Evolutionary conservation across 192 early-diverging fungal species (phyloP), one percentile per base, ranked within the genome.

Genomic region (Dispira simplex): DNA sequence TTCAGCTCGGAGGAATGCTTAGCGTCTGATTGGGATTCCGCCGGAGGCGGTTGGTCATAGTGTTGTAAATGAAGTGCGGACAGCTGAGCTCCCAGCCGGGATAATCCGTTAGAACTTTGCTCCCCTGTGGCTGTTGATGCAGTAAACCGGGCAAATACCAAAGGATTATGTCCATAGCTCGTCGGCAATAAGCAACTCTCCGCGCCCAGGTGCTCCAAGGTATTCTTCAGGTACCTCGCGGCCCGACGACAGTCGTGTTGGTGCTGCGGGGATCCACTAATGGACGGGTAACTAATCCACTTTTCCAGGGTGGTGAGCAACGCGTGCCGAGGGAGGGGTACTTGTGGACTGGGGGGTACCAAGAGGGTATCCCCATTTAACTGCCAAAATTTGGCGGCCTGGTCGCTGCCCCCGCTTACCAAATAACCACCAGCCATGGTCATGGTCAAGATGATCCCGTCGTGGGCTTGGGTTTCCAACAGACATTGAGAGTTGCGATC

Each of bases 201-300:
- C 11, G 87, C 85, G 23, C 87, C 87, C 14, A 87, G 72, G 63
- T 87, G 84, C 18, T 76, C 77, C 64, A 85, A 67, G 43, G 86
- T 68, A 11, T 79, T 79, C 51, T 81, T 81, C 39, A 90, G 72
- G 63, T 84, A 90, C n/a, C 81, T 80, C 10, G 87, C 87, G 12
- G 85, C 85, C 12, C 81, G 73, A 9, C 83, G 69, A 64, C 86
- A 90, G 66, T 90, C 87, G 47, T 83, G 80, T 67, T 84, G 73
- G 66, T 82, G 78, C 49, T 81, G 79, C 10, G 80, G 74, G 3
- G 83, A 76, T 23, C 85, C 87, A 49, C 83, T 78, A 13, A 89
- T 83, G 5, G 84, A 86, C 32, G 71, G 75, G 67, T 87, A 76
- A 10, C 71, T 73, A 28, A 89, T 73, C 87, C 87, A 89, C 64